Percentiles rank a stretch among this genome's conserved stretches.
Conservation (phyloP, 2,329 filamentous ascomycete genomes). For the Aplosporella prunicola region DNA sequence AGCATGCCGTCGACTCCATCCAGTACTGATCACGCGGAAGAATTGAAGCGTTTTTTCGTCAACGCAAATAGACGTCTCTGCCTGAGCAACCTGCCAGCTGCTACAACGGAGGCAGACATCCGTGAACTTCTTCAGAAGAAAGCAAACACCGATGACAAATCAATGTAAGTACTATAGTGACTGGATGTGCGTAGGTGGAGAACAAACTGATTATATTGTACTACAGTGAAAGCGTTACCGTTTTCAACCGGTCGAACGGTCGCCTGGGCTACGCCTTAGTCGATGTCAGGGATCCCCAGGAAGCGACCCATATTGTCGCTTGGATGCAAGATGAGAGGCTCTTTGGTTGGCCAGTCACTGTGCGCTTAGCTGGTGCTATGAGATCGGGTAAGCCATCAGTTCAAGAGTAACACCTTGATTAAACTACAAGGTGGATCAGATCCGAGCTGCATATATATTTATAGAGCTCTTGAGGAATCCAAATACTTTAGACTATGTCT, state of each 20-base stretch:
- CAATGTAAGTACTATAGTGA: slow-evolving; percentile 1
- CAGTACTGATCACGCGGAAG: background rate
- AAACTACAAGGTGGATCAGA: no score
- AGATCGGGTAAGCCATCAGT: slow-evolving; percentile 6
- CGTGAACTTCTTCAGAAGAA: slow-evolving; percentile 1
- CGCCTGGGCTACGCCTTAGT: slow-evolving; percentile 5
- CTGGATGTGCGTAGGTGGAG: no score
- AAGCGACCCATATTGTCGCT: slow-evolving; percentile 5
- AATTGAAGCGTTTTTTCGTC: background rate
- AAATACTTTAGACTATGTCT: no score
- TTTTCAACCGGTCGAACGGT: slow-evolving; percentile 2
- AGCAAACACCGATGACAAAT: background rate
- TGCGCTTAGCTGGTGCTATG: slow-evolving; percentile 3
- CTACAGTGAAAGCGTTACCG: slow-evolving; percentile 1
- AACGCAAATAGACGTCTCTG: slow-evolving; percentile 5
- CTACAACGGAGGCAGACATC: background rate
- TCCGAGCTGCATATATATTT: no score
- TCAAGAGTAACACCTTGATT: no score
- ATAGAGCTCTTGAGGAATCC: no score
- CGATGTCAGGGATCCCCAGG: background rate
- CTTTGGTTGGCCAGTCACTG: slow-evolving; percentile 6
- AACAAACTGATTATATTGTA: background rate
- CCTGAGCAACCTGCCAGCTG: slow-evolving; percentile 5
- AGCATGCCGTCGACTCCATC: no score
- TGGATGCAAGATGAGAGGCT: slow-evolving; percentile 8